Percentiles rank a stretch among this genome's conserved stretches.
phyloP scores from a whole-genome alignment of 148 eudicot species.

The Rhododendron simsii region DNA sequence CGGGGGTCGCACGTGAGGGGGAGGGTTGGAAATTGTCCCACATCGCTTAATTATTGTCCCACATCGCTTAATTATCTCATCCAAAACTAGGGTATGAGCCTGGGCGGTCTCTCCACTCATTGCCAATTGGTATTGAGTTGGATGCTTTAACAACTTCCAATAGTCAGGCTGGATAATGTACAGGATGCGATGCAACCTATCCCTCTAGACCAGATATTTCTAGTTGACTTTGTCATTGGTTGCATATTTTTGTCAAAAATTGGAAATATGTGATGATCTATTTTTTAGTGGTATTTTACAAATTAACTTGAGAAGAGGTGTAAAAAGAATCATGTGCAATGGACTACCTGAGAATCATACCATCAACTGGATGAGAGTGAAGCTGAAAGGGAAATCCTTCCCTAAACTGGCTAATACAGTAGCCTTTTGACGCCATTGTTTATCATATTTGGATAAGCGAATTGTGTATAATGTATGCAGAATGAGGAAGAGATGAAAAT shows the following conservation, averaged over 20 bases:
- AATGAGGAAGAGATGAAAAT: neutral
- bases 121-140: too few relatives aligned
- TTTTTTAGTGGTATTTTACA: neutral
- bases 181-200: neutral
- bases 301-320: neutral
- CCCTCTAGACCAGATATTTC: neutral
- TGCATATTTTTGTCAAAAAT: neutral
- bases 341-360: neutral
- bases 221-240: neutral
- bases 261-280: neutral
- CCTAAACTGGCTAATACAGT: neutral
- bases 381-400: neutral
- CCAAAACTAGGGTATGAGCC: too few relatives aligned
- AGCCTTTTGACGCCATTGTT: neutral
- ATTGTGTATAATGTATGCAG: neutral
- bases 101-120: too few relatives aligned
- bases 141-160: neutral
- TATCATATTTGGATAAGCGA: neutral
- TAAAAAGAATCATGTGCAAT: neutral
- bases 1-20: too few relatives aligned
- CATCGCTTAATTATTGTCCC: too few relatives aligned
- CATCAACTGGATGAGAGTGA: conserved; percentile 2
- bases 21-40: too few relatives aligned
- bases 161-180: neutral
- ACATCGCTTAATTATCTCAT: too few relatives aligned